These are phyloP conservation scores for Neolentinus lepideus DNA, from an alignment of 1,284 basidiomycete genomes.

Conservation along the genomic window DNA sequence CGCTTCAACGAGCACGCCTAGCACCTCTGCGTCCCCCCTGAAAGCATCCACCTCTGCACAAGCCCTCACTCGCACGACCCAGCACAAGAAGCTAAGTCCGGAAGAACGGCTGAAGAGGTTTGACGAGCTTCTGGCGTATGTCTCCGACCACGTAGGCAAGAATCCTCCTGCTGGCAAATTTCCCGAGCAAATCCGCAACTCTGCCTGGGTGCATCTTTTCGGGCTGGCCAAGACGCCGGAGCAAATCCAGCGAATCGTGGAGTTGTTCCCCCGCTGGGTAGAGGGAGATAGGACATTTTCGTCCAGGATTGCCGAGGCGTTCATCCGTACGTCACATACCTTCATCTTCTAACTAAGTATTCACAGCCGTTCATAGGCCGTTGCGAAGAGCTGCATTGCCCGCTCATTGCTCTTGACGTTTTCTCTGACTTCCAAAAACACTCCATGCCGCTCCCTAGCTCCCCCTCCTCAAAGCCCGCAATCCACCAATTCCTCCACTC, in stretches of 20 bases:
- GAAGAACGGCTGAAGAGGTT: conserved; percentile 19
- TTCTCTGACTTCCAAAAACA: conserved; percentile 58
- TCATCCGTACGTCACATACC: conserved; percentile 38
- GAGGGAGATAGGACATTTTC: conserved; percentile 33
- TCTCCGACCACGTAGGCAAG: conserved; percentile 17
- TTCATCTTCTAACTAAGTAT: neutral
- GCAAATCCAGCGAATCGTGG: conserved; percentile 36
- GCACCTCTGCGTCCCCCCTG: neutral
- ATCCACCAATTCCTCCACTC: conserved; percentile 34
- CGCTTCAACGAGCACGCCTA: neutral
- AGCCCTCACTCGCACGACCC: neutral
- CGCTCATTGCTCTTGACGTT: conserved; percentile 48
- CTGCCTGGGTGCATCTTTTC: conserved; percentile 41
- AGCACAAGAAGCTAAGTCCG: conserved; percentile 10
- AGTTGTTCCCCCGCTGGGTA: conserved; percentile 39
- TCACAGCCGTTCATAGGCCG: conserved; percentile 36
- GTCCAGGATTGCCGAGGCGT: conserved; percentile 30
- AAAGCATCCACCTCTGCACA: neutral
- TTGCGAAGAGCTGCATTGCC: conserved; percentile 47
- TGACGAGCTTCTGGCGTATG: conserved; percentile 17
- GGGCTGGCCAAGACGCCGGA: conserved; percentile 37
- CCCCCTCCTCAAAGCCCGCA: conserved; percentile 44
- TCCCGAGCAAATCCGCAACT: conserved; percentile 19
- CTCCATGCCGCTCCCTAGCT: conserved; percentile 40
- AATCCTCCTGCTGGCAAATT: conserved; percentile 8